These are phyloP conservation scores for Synchytrium microbalum DNA, from an alignment of 371 early-diverging fungal genomes.

Conservation along the genomic window DNA sequence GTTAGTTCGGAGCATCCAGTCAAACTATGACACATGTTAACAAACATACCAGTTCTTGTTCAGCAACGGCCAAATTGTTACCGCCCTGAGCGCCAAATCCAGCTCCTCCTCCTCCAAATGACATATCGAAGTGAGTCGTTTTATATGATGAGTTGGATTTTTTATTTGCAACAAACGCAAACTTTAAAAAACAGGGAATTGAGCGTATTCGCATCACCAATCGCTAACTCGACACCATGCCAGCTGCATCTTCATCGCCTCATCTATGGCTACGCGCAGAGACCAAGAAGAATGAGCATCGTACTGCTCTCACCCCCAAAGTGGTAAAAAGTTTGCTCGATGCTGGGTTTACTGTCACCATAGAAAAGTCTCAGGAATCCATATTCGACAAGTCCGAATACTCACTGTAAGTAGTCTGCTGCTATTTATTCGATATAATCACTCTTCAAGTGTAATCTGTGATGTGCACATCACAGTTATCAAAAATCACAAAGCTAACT, in stretches of 20 bases:
- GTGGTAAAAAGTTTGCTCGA: conserved; percentile 59
- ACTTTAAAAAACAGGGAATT: too few relatives aligned
- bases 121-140: too few relatives aligned
- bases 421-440: neutral
- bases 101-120: neutral
- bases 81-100: too few relatives aligned
- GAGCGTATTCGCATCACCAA: too few relatives aligned
- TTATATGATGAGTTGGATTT: too few relatives aligned
- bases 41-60: conserved; percentile 21
- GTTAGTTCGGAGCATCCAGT: neutral
- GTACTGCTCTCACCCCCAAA: conserved; percentile 86
- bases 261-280: conserved; percentile 89
- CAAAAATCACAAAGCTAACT: neutral
- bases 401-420: conserved; percentile 45
- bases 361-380: conserved; percentile 71
- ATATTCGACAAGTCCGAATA: conserved; percentile 89
- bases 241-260: neutral
- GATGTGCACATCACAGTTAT: neutral
- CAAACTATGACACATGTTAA: neutral
- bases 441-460: neutral
- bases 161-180: too few relatives aligned
- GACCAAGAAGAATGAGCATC: conserved; percentile 92
- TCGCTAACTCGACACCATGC: neutral
- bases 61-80: conserved; percentile 19
- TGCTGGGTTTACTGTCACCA: conserved; percentile 77